These are phyloP conservation scores for Penicillium psychrofluorescens DNA, from an alignment of 495 filamentous ascomycete genomes.

Conservation along the genomic window DNA sequence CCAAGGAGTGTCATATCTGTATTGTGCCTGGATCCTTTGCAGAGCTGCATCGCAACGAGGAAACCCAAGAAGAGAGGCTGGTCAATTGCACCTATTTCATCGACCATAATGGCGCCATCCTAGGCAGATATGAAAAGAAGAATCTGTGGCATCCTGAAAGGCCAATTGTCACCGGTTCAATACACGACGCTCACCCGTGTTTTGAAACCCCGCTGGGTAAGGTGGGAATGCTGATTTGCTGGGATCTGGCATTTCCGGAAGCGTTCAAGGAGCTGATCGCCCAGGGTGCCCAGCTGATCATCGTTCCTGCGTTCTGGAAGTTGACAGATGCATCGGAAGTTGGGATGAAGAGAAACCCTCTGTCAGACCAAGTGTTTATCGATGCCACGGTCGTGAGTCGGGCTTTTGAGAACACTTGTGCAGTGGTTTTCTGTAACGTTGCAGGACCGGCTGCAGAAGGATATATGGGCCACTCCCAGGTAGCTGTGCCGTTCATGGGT, in stretches of 20 bases:
- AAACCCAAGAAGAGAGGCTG: neutral
- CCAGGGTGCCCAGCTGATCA: slow-evolving; percentile 66
- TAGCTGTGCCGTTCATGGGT: slow-evolving; percentile 59
- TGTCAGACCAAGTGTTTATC: slow-evolving; percentile 57
- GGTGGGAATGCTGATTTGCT: slow-evolving; percentile 72
- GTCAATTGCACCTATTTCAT: slow-evolving; percentile 71
- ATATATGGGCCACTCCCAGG: slow-evolving; percentile 59
- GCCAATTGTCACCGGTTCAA: slow-evolving; percentile 37
- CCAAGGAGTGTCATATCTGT: slow-evolving; percentile 38
- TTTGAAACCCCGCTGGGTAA: slow-evolving; percentile 62
- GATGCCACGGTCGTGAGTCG: slow-evolving; percentile 50
- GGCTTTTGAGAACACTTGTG: slow-evolving; percentile 66
- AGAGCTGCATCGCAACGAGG: no score
- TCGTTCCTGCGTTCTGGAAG: slow-evolving; percentile 65
- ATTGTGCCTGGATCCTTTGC: no score
- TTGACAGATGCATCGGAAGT: slow-evolving; percentile 48
- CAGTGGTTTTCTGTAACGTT: slow-evolving; percentile 61
- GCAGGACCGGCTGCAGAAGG: slow-evolving; percentile 44
- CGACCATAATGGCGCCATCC: slow-evolving; percentile 48
- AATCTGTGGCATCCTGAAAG: slow-evolving; percentile 64
- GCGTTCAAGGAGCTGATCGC: slow-evolving; percentile 63
- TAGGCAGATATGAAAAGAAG: slow-evolving; percentile 65
- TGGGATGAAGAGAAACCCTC: slow-evolving; percentile 46
- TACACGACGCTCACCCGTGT: slow-evolving; percentile 45
- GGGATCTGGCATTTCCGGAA: slow-evolving; percentile 78